These are phyloP conservation scores for Karstenula rhodostoma DNA, from an alignment of 2,329 filamentous ascomycete species.

Conservation along the genomic window DNA sequence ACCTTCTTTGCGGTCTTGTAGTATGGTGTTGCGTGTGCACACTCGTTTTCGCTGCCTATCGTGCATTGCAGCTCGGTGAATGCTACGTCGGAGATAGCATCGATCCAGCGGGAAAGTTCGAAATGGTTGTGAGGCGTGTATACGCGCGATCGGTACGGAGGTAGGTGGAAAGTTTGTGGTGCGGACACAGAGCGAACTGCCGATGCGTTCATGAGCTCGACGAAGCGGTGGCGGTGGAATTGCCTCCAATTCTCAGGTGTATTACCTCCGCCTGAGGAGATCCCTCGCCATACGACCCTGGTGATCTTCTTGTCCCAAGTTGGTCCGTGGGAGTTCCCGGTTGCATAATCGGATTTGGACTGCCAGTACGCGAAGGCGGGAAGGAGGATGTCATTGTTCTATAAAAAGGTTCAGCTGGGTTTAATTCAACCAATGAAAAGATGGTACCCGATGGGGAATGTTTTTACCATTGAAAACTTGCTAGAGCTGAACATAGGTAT, in stretches of 20 bases:
- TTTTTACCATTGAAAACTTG: conserved; percentile 53
- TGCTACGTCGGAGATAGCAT: conserved; percentile 51
- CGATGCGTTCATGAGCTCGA: conserved; percentile 75
- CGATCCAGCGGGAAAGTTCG: conserved; percentile 52
- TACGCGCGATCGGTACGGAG: conserved; percentile 49
- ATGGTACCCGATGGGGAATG: background rate
- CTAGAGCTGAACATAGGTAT: conserved; percentile 61
- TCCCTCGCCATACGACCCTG: conserved; percentile 57
- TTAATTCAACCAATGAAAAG: background rate
- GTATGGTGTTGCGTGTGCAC: conserved; percentile 57
- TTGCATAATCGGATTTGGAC: conserved; percentile 53
- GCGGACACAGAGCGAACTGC: conserved; percentile 51
- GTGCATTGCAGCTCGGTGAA: conserved; percentile 55
- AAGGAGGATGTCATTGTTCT: conserved; percentile 61
- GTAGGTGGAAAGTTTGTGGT: conserved; percentile 52
- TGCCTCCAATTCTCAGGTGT: conserved; percentile 69
- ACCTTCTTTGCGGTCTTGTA: conserved; percentile 44
- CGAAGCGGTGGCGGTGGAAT: conserved; percentile 79
- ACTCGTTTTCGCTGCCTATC: conserved; percentile 42
- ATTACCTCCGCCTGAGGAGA: conserved; percentile 58
- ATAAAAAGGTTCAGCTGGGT: background rate
- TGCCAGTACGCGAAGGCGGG: conserved; percentile 61
- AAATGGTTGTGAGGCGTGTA: conserved; percentile 35
- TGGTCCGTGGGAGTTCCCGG: conserved; percentile 49
- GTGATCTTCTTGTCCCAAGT: conserved; percentile 54